Conservation (phyloP, 768 basidiomycete genomes). For the Tylopilus sp. region DNA sequence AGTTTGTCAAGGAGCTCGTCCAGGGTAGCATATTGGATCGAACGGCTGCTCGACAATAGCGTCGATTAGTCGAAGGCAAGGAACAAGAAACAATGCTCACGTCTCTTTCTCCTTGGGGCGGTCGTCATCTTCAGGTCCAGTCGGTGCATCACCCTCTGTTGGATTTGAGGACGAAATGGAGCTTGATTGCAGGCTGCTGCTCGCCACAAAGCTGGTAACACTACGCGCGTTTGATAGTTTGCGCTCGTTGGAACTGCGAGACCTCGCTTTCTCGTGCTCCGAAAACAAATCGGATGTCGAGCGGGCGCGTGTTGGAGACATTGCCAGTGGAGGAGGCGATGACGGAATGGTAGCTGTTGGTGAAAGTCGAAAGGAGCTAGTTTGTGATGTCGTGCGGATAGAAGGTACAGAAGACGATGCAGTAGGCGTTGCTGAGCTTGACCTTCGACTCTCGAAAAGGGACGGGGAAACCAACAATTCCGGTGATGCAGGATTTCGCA, state of each 20-base stretch:
- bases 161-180: slow-evolving; percentile 11
- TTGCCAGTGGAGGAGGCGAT: slow-evolving; percentile 37
- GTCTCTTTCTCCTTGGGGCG: slow-evolving; percentile 45
- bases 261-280: slow-evolving; percentile 38
- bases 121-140: slow-evolving; percentile 23
- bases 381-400: slow-evolving; percentile 29
- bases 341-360: slow-evolving; percentile 35
- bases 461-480: slow-evolving; percentile 47
- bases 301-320: slow-evolving; percentile 51
- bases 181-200: slow-evolving; percentile 20
- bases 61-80: slow-evolving; percentile 13
- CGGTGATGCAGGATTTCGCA: slow-evolving; percentile 74
- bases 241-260: slow-evolving; percentile 22
- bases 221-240: slow-evolving; percentile 31
- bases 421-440: slow-evolving; percentile 51
- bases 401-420: slow-evolving; percentile 40
- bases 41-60: slow-evolving; percentile 36
- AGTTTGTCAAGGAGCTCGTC: slow-evolving; percentile 82
- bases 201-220: slow-evolving; percentile 22
- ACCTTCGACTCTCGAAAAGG: slow-evolving; percentile 51
- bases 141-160: slow-evolving; percentile 9
- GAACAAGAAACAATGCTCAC: slow-evolving; percentile 35
- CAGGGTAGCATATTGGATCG: slow-evolving; percentile 69
- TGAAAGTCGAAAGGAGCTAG: slow-evolving; percentile 27
- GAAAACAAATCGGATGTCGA: slow-evolving; percentile 53